Percentiles rank a stretch among this genome's conserved stretches.
Evolutionary conservation across 31 red algal species (phyloP).

Genomic region (Porphyra umbilicalis): DNA sequence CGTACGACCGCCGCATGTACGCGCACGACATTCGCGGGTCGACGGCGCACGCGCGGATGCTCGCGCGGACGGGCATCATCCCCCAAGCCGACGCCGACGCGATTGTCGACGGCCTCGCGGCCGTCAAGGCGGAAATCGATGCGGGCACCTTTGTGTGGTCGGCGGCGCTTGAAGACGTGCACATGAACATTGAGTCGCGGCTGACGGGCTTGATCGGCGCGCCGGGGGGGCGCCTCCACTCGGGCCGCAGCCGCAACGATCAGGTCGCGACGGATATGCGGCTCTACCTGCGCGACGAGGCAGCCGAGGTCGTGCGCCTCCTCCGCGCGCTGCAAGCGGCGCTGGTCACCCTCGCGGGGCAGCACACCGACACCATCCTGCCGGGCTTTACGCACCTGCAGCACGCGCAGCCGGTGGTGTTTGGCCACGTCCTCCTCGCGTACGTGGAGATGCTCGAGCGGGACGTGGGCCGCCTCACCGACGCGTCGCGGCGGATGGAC

Average conservation of each 20-base stretch:
- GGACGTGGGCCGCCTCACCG: constrained; percentile 51
- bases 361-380: constrained; percentile 65
- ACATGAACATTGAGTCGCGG: constrained; percentile 95
- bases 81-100: constrained; percentile 42
- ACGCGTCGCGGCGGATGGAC: constrained; percentile 74
- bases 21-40: constrained; percentile 78
- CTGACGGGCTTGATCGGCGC: constrained; percentile 81
- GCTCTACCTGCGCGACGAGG: constrained; percentile 87
- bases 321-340: constrained; percentile 46
- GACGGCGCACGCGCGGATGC: constrained; percentile 82
- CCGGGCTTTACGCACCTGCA: constrained; percentile 99
- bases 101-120: constrained; percentile 47
- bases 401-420: constrained; percentile 91
- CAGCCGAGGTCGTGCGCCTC: constrained; percentile 27
- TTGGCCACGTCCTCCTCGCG: constrained; percentile 87
- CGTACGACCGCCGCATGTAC: constrained; percentile 89
- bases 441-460: constrained; percentile 95
- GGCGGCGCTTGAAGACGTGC: constrained; percentile 76
- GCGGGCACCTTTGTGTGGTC: constrained; percentile 62
- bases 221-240: constrained; percentile 65
- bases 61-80: constrained; percentile 74
- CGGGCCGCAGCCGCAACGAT: constrained; percentile 89
- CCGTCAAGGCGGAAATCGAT: constrained; percentile 64
- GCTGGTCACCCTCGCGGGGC: constrained; percentile 54
- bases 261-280: constrained; percentile 97